Evolutionary conservation across 2,329 filamentous ascomycete species (phyloP).

Genomic region (Fusarium citri): DNA sequence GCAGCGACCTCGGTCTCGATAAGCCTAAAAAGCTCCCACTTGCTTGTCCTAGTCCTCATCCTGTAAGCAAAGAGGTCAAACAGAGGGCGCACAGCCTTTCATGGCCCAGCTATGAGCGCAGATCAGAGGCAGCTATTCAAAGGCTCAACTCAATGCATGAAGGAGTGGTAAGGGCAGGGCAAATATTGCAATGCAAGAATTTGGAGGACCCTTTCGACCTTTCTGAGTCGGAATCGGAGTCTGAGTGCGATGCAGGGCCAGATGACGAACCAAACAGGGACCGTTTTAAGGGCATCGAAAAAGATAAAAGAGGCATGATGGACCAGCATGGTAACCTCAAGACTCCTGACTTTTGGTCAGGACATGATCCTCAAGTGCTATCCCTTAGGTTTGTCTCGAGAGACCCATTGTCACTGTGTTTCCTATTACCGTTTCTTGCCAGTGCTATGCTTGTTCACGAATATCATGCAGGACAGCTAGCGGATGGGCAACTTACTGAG

Average conservation of each 20-base stretch:
- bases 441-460: background rate
- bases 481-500: fast-evolving
- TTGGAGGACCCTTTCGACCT: background rate
- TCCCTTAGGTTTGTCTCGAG: background rate
- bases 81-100: no score
- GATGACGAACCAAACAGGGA: background rate
- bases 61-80: background rate
- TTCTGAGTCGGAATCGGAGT: background rate
- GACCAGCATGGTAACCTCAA: background rate
- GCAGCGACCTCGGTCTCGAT: fast-evolving
- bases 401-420: fast-evolving
- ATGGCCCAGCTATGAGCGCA: fast-evolving
- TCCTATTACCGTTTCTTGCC: background rate
- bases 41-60: background rate
- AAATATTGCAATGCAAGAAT: background rate
- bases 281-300: background rate
- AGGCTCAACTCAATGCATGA: background rate
- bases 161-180: background rate
- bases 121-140: background rate
- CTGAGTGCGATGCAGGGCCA: background rate
- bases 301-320: background rate
- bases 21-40: background rate
- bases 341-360: background rate
- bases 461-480: background rate
- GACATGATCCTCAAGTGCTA: background rate